Evolutionary conservation across 441 rosid genomes (phyloP), one percentile per base, ranked within the genome.

Genomic region (Croton setiger): DNA sequence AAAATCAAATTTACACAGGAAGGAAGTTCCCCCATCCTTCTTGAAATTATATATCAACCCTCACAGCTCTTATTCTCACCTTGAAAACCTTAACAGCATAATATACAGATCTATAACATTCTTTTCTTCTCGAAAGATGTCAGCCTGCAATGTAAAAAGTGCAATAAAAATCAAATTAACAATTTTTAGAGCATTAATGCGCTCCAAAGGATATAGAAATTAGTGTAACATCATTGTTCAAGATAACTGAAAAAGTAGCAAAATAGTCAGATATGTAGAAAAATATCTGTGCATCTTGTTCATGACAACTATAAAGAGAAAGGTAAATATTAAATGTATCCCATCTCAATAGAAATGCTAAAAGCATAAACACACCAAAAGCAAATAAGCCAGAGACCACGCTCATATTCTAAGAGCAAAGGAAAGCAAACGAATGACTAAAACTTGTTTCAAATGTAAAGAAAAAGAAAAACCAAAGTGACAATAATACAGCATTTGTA

Each of bases 21-120:
- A 35, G 23, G n/a, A 35, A 70, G 27, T 8, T 37, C 27, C 69
- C 63, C 63, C 23, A 14, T 7, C 48, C 20, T 12, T 49, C 47
- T 21, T 31, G 23, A 56, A 44, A 55, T 2, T 33, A 55, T 60
- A 54, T 52, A 62, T 67, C 15, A 47, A 45, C 59, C 39, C 67
- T 13, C 72, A 54, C 48, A 64, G 58, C 62, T 54, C 62, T 51
- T 33, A 54, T 49, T 54, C 82, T 82, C 82, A 88, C 99, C 98
- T 89, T 62, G 99, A 95, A 87, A 85, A 95, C 75, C 98, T 89
- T 57, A 95, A 80, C 67, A 95, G 98, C 99, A 95, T 86, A 71
- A 92, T 80, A 51, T 95, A 95, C 67, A 95, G 83, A 84, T 95
- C 99, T 67, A 90, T 81, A 15, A 87, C 59, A 76, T 95, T 95